Conservation (phyloP, 805 yeast species). For the Candida anglica region DNA sequence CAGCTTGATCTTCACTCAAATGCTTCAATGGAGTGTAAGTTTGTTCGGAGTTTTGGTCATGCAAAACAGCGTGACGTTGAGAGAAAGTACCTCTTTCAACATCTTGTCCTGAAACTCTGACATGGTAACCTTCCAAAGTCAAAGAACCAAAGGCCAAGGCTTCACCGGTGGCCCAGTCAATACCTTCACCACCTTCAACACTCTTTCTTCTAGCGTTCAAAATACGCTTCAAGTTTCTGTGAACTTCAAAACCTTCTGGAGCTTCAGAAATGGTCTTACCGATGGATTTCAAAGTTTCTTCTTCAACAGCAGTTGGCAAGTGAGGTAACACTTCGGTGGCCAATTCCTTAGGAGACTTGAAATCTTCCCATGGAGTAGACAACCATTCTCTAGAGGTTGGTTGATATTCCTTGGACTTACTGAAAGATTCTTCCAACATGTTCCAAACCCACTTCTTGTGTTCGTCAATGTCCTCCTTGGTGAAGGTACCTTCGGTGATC, state of each 20-base stretch:
- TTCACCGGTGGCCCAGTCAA: conserved; percentile 99
- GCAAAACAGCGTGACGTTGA: conserved; percentile 97
- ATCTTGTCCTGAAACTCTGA: conserved; percentile 98
- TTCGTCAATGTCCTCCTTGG: conserved; percentile 86
- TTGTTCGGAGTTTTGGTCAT: conserved; percentile 85
- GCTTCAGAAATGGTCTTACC: conserved; percentile 77
- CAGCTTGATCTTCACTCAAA: conserved; percentile 76
- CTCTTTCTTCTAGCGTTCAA: conserved; percentile 83
- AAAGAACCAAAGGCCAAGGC: conserved; percentile 96
- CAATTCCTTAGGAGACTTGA: conserved; percentile 94
- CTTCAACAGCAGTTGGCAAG: conserved; percentile 88
- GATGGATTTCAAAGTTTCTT: conserved; percentile 63
- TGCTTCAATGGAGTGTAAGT: conserved; percentile 84
- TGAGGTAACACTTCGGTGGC: conserved; percentile 95
- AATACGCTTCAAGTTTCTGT: conserved; percentile 94
- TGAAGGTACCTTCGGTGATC: conserved; percentile 82
- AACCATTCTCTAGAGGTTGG: conserved; percentile 97
- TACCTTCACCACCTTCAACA: conserved; percentile 83
- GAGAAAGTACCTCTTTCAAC: conserved; percentile 99
- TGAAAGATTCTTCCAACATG: conserved; percentile 83
- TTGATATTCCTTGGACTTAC: conserved; percentile 81
- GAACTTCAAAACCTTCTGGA: conserved; percentile 86
- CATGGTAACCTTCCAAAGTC: conserved; percentile 89
- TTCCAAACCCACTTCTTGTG: conserved; percentile 99
- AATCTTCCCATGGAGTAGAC: conserved; percentile 98